Percentiles rank a stretch among this genome's conserved stretches.
phyloP scores from a whole-genome alignment of 805 yeast species.

The Saccharomycopsis selenospora region DNA sequence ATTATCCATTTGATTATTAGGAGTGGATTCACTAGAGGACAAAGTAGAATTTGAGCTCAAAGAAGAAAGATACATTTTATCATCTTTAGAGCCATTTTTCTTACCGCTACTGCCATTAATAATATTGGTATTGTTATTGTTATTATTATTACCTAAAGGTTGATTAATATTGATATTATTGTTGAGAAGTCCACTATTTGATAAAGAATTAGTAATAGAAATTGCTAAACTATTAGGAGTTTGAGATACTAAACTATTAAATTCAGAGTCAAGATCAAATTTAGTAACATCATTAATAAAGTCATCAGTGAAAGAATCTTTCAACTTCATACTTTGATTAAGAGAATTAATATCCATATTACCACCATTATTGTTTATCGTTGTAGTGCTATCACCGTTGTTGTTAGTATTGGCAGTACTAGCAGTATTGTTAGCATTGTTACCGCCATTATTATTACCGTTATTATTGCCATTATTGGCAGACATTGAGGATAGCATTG shows the following conservation, averaged over 20 bases:
- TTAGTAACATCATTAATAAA: background rate
- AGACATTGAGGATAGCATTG: too few species aligned
- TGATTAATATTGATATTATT: background rate
- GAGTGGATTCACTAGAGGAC: background rate
- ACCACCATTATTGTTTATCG: background rate
- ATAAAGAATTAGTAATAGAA: background rate
- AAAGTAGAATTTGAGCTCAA: background rate
- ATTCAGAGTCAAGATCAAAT: background rate
- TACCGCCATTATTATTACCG: too few species aligned
- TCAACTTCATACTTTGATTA: background rate
- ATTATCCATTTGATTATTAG: background rate
- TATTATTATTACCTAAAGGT: background rate
- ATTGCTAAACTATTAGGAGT: background rate
- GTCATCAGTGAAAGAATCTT: background rate
- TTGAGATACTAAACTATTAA: background rate
- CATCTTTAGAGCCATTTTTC: background rate
- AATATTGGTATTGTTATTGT: background rate
- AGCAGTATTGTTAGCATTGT: too few species aligned
- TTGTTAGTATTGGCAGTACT: too few species aligned
- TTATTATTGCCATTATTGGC: too few species aligned
- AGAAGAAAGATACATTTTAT: background rate
- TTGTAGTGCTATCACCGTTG: too few species aligned
- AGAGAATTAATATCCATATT: background rate
- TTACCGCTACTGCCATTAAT: background rate
- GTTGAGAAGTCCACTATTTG: background rate